These are phyloP conservation scores for Acanthamoeba polyphaga DNA, from an alignment of 208 protist genomes.

Conservation along the genomic window DNA sequence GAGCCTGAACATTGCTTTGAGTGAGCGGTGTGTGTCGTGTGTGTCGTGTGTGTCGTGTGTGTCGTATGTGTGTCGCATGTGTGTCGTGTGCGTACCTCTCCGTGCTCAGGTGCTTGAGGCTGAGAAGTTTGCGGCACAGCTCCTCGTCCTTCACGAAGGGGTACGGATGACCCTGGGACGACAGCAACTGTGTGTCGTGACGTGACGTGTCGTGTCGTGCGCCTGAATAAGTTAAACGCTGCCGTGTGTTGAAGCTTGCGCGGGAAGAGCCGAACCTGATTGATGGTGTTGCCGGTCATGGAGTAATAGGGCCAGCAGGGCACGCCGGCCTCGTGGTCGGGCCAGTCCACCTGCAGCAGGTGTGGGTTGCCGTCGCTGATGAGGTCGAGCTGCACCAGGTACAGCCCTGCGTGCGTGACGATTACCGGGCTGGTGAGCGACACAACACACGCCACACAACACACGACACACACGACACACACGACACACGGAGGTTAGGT, in stretches of 20 bases:
- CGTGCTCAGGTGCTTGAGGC: background rate
- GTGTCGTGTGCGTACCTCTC: background rate
- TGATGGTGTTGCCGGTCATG: conserved; percentile 26
- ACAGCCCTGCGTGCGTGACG: background rate
- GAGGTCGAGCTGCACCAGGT: background rate
- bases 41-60: too few relatives aligned
- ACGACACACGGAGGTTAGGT: too few relatives aligned
- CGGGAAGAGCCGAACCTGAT: background rate
- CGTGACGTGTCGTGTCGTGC: too few relatives aligned
- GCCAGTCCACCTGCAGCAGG: background rate
- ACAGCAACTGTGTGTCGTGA: background rate
- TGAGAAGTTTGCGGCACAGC: background rate
- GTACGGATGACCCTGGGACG: conserved; percentile 7
- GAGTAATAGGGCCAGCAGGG: background rate
- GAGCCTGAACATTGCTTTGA: background rate
- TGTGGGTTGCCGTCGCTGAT: conserved; percentile 13
- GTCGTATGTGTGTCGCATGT: too few relatives aligned
- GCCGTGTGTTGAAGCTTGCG: too few relatives aligned
- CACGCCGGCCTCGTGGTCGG: background rate
- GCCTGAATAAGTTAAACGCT: too few relatives aligned
- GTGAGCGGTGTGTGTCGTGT: background rate
- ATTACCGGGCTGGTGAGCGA: background rate
- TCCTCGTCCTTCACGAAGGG: background rate
- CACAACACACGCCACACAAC: too few relatives aligned
- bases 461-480: too few relatives aligned